These are phyloP conservation scores for Prunus dulcis DNA, from an alignment of 306 rosid genomes.

Conservation along the genomic window DNA sequence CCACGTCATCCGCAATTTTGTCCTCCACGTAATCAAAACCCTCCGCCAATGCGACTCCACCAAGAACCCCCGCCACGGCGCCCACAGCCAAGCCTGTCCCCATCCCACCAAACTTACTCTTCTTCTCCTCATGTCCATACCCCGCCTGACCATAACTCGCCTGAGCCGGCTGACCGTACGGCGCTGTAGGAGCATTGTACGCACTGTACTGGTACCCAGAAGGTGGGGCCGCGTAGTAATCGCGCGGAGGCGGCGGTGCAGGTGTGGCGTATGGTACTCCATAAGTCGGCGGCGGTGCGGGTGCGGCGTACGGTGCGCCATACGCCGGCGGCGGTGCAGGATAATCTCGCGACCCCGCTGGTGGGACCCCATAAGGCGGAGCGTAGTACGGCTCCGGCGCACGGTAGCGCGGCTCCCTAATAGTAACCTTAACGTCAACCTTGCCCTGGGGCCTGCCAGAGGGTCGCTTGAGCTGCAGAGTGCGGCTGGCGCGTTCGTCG, in stretches of 20 bases:
- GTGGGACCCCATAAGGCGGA: constrained; percentile 64
- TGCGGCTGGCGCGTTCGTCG: constrained; percentile 33
- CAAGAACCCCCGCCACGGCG: constrained; percentile 62
- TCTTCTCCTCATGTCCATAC: constrained; percentile 49
- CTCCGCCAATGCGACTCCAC: constrained; percentile 67
- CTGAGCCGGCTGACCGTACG: constrained; percentile 41
- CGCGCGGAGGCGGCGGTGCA: background rate
- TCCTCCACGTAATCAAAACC: constrained; percentile 63
- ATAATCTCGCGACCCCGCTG: constrained; percentile 39
- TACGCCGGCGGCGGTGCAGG: constrained; percentile 29
- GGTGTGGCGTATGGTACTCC: constrained; percentile 3
- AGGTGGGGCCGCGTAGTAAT: constrained; percentile 34
- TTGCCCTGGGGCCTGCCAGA: constrained; percentile 87
- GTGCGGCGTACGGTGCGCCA: constrained; percentile 14
- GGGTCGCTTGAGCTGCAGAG: constrained; percentile 60
- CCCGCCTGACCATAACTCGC: constrained; percentile 31
- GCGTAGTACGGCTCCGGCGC: constrained; percentile 42
- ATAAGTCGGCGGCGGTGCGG: background rate
- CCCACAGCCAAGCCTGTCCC: constrained; percentile 96
- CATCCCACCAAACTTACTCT: constrained; percentile 81
- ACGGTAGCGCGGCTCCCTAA: constrained; percentile 44
- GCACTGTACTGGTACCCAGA: constrained; percentile 27
- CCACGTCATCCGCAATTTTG: constrained; percentile 58
- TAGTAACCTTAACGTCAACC: constrained; percentile 43
- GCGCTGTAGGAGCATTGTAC: constrained; percentile 17